Conservation (phyloP, 306 rosid genomes). For the Pyrus pyrifolia region DNA sequence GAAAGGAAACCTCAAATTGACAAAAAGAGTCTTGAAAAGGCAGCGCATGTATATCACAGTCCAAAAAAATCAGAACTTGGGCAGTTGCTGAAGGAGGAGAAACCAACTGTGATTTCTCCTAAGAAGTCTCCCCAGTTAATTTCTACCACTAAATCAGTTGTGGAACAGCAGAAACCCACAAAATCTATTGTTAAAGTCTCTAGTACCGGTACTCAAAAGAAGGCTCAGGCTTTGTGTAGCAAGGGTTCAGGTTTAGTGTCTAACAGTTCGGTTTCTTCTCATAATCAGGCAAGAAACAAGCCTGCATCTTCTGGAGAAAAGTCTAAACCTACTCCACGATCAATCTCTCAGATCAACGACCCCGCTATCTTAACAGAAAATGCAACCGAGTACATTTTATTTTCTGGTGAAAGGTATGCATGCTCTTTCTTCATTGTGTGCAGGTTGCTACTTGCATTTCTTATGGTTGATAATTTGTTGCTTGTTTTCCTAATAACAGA, state of each 20-base stretch:
- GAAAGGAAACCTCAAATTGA: constrained; percentile 16
- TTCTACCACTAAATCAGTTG: constrained; percentile 31
- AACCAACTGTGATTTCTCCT: constrained; percentile 46
- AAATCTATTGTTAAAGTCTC: constrained; percentile 44
- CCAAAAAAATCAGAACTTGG: constrained; percentile 45
- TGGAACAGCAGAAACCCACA: constrained; percentile 48
- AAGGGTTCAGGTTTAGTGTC: constrained; percentile 34
- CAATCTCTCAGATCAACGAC: constrained; percentile 39
- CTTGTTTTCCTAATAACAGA: constrained; percentile 31
- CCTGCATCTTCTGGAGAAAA: constrained; percentile 48
- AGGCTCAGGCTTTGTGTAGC: constrained; percentile 33
- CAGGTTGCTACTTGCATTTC: background rate
- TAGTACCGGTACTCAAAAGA: constrained; percentile 40
- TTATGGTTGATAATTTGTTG: background rate
- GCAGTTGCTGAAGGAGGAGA: constrained; percentile 43
- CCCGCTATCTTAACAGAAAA: constrained; percentile 30
- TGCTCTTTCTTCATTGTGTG: constrained; percentile 5
- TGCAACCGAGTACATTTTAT: constrained; percentile 41
- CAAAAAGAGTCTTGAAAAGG: constrained; percentile 34
- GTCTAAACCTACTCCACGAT: constrained; percentile 44
- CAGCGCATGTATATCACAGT: constrained; percentile 26
- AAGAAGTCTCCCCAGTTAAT: constrained; percentile 50
- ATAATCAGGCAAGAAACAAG: constrained; percentile 48
- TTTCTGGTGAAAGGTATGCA: constrained; percentile 59
- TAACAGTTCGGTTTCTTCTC: constrained; percentile 37